A percentile compares a stretch with the other conserved stretches of the same genome.
Conservation (phyloP, 164 flowering plant genomes). For the Euptelea pleiosperma region DNA sequence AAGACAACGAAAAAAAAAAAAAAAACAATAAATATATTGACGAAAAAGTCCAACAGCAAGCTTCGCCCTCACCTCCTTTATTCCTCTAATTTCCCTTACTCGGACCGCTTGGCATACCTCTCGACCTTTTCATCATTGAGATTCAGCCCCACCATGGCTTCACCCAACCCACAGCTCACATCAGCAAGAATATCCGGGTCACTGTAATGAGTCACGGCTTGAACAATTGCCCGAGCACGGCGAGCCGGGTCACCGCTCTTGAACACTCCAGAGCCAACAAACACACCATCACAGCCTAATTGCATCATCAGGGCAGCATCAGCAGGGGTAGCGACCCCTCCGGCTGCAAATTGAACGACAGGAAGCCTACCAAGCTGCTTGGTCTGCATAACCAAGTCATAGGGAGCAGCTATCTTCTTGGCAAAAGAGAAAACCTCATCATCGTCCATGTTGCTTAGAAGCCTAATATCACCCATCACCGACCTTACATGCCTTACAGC, state of each 20-base stretch:
- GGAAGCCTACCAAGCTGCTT: slow-evolving; percentile 43
- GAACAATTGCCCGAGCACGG: slow-evolving; percentile 26
- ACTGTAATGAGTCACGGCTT: slow-evolving; percentile 27
- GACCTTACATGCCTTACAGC: slow-evolving; percentile 33
- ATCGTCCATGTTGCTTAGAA: slow-evolving; percentile 35
- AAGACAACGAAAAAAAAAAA: not conserved
- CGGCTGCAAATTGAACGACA: slow-evolving; percentile 40
- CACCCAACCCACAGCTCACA: slow-evolving; percentile 29
- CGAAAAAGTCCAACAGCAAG: not conserved
- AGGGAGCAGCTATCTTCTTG: slow-evolving; percentile 35
- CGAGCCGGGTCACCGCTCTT: slow-evolving; percentile 32
- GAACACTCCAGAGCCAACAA: slow-evolving; percentile 38
- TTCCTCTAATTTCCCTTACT: slow-evolving; percentile 9
- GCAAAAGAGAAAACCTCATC: slow-evolving; percentile 42
- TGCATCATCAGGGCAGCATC: slow-evolving; percentile 48
- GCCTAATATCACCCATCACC: slow-evolving; percentile 37
- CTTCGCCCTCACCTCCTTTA: too few species aligned
- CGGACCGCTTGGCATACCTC: slow-evolving; percentile 24
- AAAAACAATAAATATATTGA: not conserved
- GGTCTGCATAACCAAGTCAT: slow-evolving; percentile 37
- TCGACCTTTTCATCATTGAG: slow-evolving; percentile 21
- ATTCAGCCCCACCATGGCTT: slow-evolving; percentile 29
- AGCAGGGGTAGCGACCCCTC: slow-evolving; percentile 38
- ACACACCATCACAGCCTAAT: slow-evolving; percentile 42
- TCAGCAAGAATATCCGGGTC: slow-evolving; percentile 27